Conservation (phyloP, 2,329 filamentous ascomycete species). For the Chaetomium strumarium region DNA sequence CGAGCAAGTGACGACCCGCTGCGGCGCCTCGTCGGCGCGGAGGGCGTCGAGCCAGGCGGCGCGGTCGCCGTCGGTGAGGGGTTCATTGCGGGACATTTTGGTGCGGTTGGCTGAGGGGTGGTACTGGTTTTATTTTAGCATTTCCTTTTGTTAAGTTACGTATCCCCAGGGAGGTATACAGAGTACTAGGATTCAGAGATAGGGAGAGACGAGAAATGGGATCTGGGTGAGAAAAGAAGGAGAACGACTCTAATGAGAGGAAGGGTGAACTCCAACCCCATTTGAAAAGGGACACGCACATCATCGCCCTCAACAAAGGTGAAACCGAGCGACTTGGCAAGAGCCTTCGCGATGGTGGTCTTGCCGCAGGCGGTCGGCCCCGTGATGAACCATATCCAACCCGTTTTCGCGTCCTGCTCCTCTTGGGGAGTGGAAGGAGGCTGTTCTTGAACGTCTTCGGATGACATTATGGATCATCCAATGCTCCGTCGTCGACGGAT, state of each 20-base stretch:
- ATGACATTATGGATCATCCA: no score
- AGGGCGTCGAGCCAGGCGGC: conserved; percentile 69
- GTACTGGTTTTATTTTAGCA: no score
- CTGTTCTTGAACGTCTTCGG: no score
- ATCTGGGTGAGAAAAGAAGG: background rate
- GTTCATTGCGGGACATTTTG: conserved; percentile 65
- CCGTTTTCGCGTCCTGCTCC: background rate
- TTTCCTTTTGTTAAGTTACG: no score
- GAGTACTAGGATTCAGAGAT: background rate
- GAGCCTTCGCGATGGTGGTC: conserved; percentile 49
- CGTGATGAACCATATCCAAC: conserved; percentile 55
- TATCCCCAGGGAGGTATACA: no score
- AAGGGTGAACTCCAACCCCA: background rate
- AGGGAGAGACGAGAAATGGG: background rate
- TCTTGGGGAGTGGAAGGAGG: no score
- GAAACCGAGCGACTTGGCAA: conserved; percentile 43
- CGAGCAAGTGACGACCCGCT: conserved; percentile 73
- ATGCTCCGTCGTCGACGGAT: no score
- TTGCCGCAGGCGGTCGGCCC: conserved; percentile 58
- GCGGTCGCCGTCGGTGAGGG: conserved; percentile 67
- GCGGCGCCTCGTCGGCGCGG: conserved; percentile 43
- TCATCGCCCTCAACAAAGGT: conserved; percentile 58
- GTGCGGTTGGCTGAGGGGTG: conserved; percentile 59
- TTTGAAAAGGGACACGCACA: conserved; percentile 37
- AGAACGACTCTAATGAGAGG: background rate